Percentiles rank a stretch among this genome's conserved stretches.
These are phyloP conservation scores for Sextonia rubra DNA, from an alignment of 164 flowering plant species.

Conservation along the genomic window DNA sequence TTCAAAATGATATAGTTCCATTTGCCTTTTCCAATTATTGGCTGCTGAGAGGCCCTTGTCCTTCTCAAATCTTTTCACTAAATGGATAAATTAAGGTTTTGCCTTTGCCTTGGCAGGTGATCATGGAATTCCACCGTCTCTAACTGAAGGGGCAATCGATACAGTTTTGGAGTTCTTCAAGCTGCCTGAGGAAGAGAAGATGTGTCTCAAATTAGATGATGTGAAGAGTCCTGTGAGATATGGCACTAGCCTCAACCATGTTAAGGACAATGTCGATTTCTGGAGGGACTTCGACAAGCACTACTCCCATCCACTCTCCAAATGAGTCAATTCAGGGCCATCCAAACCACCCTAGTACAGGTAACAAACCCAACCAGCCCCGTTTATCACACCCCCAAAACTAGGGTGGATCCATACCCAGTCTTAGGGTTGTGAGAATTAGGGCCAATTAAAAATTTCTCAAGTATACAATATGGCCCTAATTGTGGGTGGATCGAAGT, in stretches of 20 bases:
- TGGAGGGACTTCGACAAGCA: constrained; percentile 58
- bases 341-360: constrained; percentile 41
- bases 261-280: constrained; percentile 22
- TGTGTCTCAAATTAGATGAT: constrained; percentile 25
- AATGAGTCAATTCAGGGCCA: constrained; percentile 47
- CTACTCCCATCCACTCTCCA: constrained; percentile 35
- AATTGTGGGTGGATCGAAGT: no score
- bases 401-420: no score
- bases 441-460: no score
- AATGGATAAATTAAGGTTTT: neutral
- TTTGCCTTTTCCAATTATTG: neutral
- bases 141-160: constrained; percentile 27
- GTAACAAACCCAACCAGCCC: constrained; percentile 18
- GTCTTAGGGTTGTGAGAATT: no score
- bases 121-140: constrained; percentile 28
- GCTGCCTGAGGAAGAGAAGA: constrained; percentile 39
- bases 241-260: constrained; percentile 38
- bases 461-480: no score
- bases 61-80: neutral
- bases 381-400: no score
- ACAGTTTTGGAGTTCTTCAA: constrained; percentile 36
- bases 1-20: neutral
- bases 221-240: constrained; percentile 39
- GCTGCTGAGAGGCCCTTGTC: neutral
- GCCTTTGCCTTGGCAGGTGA: constrained; percentile 28